Conservation (phyloP, 164 flowering plant genomes). For the Aristolochia californica region DNA sequence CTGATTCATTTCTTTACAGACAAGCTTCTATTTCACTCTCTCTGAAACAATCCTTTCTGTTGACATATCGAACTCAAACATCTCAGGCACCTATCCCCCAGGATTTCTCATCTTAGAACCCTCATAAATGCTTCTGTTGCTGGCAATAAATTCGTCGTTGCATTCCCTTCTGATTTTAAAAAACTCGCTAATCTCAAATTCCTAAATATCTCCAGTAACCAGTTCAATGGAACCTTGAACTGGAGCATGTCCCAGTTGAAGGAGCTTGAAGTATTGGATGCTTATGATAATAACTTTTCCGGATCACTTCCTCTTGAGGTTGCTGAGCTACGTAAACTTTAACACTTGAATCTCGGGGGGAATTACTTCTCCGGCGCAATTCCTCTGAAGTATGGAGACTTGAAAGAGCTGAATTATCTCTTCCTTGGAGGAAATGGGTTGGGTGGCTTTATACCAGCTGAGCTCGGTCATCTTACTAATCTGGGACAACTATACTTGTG, state of each 20-base stretch:
- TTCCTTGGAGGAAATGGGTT: constrained; percentile 48
- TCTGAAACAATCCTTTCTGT: constrained; percentile 31
- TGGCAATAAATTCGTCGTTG: constrained; percentile 31
- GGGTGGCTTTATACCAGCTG: constrained; percentile 37
- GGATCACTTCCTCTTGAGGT: constrained; percentile 42
- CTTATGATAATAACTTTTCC: constrained; percentile 39
- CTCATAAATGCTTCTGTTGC: constrained; percentile 32
- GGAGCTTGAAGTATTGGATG: constrained; percentile 41
- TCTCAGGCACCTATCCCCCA: constrained; percentile 44
- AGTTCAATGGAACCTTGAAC: constrained; percentile 39
- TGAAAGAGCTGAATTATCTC: constrained; percentile 31
- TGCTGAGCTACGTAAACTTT: constrained; percentile 23
- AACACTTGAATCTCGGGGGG: constrained; percentile 51
- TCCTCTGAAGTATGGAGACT: constrained; percentile 36
- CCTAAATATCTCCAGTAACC: constrained; percentile 52
- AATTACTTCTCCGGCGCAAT: constrained; percentile 50
- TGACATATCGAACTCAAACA: constrained; percentile 35
- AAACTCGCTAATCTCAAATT: constrained; percentile 25
- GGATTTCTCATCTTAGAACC: constrained; percentile 22
- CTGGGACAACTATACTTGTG: constrained; percentile 46
- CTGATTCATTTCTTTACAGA: constrained; percentile 19
- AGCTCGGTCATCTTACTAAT: constrained; percentile 49
- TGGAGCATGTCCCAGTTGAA: constrained; percentile 34
- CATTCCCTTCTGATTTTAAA: constrained; percentile 28
- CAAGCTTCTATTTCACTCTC: constrained; percentile 44